phyloP scores from a whole-genome alignment of 169 alveolate species.

The Plasmodium billcollinsi region DNA sequence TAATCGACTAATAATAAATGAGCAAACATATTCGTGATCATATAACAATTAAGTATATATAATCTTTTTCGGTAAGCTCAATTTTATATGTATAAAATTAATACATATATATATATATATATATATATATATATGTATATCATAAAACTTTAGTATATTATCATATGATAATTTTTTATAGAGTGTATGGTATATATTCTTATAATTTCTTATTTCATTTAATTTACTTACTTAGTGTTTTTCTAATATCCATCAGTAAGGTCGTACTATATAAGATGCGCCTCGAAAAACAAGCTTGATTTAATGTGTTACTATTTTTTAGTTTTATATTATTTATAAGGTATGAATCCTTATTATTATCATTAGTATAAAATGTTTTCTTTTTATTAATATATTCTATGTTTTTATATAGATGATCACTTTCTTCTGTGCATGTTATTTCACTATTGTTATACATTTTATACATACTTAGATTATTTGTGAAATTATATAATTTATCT shows the following conservation, averaged over 20 bases:
- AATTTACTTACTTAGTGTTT: constrained; percentile 32
- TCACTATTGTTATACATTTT: constrained; percentile 23
- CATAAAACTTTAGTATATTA: not conserved
- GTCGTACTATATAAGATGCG: constrained; percentile 5
- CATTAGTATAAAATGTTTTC: constrained; percentile 3
- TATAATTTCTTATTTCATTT: not conserved
- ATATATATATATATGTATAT: not conserved
- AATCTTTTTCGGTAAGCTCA: too few relatives aligned
- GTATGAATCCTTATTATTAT: not conserved
- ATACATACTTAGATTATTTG: constrained; percentile 15
- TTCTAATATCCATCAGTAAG: constrained; percentile 28
- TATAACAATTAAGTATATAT: too few relatives aligned
- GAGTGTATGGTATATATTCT: not conserved
- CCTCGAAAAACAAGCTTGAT: constrained; percentile 6
- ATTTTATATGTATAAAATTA: too few relatives aligned
- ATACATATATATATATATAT: not conserved
- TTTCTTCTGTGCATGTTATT: not conserved
- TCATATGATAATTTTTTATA: not conserved
- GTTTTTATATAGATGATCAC: constrained; percentile 13
- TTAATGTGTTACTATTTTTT: constrained; percentile 3
- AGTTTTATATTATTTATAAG: constrained; percentile 5
- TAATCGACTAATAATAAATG: too few relatives aligned
- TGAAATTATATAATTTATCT: not conserved
- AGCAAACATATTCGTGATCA: too few relatives aligned
- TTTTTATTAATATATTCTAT: constrained; percentile 19